A percentile compares a stretch with the other conserved stretches of the same genome.
phyloP scores from a whole-genome alignment of 495 filamentous ascomycete species.

The Hyaloscypha variabilis region DNA sequence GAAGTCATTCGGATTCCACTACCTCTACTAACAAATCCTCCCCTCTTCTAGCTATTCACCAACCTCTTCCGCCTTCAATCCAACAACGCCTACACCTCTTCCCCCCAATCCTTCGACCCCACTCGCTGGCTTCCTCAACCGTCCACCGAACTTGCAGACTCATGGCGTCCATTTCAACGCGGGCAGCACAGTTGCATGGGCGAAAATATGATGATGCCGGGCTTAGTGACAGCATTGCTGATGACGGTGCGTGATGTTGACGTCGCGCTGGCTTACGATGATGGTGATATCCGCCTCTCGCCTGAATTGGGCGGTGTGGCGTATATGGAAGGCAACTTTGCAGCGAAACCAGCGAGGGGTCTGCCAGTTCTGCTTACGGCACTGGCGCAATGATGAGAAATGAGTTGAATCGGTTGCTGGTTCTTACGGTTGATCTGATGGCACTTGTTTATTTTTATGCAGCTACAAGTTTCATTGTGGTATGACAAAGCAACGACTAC shows the following conservation, averaged over 20 bases:
- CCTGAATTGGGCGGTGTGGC: conserved; percentile 3
- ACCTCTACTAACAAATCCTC: background rate
- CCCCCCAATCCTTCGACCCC: background rate
- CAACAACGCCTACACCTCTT: background rate
- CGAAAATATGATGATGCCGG: conserved; percentile 16
- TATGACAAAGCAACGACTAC: too few relatives aligned
- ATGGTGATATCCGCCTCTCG: conserved; percentile 1
- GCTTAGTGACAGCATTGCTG: conserved; percentile 7
- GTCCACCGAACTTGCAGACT: conserved; percentile 1
- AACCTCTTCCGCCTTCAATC: conserved; percentile 10
- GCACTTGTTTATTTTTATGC: too few relatives aligned
- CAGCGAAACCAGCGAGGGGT: conserved; percentile 10
- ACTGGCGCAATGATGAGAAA: background rate
- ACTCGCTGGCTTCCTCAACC: conserved; percentile 1
- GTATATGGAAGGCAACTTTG: conserved; percentile 10
- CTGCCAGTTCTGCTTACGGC: conserved; percentile 1
- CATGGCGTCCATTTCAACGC: conserved; percentile 1
- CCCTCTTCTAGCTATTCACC: background rate
- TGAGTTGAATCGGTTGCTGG: background rate
- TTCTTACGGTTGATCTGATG: background rate
- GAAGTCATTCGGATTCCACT: background rate
- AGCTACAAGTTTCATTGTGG: too few relatives aligned
- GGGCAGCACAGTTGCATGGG: conserved; percentile 12
- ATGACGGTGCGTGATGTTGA: conserved; percentile 11
- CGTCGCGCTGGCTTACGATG: conserved; percentile 8